Conservation (phyloP, 2,329 filamentous ascomycete species). For the Hyphodiscus sp. region DNA sequence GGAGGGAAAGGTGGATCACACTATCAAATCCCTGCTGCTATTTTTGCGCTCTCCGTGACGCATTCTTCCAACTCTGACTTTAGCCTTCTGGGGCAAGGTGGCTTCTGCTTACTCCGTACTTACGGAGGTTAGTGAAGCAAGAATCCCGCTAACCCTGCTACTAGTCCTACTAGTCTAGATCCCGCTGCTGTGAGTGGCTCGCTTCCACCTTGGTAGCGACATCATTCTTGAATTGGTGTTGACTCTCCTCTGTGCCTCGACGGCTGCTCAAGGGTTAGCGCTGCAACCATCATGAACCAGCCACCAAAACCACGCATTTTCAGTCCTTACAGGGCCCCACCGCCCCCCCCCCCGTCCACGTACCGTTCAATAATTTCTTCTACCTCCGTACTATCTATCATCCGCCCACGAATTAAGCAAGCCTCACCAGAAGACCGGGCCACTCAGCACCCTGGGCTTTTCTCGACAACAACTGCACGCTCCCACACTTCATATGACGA, state of each 20-base stretch:
- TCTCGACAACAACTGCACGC: neutral
- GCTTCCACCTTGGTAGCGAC: neutral
- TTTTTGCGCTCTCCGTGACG: conserved; percentile 10
- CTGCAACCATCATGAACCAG: too few species aligned
- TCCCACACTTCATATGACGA: neutral
- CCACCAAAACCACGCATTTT: too few species aligned
- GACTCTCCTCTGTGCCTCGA: neutral
- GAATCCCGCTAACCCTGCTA: neutral
- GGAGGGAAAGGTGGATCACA: neutral
- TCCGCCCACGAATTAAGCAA: neutral
- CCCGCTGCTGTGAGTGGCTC: neutral
- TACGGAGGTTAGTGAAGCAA: neutral
- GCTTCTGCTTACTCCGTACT: too few species aligned
- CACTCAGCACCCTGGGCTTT: neutral
- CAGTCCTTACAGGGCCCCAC: too few species aligned
- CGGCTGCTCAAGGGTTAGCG: too few species aligned
- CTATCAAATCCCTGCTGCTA: conserved; percentile 6
- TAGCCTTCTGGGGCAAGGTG: neutral
- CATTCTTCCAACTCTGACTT: neutral
- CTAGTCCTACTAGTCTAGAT: neutral
- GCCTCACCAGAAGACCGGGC: neutral
- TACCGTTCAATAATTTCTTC: neutral
- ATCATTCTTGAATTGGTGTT: neutral
- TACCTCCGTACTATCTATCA: too few species aligned
- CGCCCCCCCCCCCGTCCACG: too few species aligned